Base-by-base conservation (phyloP, 2,329 filamentous ascomycete species). In the Aspergillus glaucus region DNA sequence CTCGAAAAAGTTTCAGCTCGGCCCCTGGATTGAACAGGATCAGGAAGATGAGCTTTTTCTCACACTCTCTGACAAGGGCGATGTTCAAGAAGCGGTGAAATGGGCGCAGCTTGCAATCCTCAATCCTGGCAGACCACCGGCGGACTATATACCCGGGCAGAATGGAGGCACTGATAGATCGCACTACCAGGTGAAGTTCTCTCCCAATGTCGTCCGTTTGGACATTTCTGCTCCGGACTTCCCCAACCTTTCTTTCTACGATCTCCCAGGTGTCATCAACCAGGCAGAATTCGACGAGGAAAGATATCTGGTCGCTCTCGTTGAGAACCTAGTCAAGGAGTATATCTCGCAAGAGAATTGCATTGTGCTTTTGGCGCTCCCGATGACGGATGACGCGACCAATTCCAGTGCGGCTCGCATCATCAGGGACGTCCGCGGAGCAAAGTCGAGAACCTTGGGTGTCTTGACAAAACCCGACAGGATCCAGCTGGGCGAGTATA, bases 401-500 rank as follows among this genome's bases (percentile, higher is more conserved):
- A 91, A 85, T 12, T 92, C 86, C 0, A 84, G 78, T 1, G 86
- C 87, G 0, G 81, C 86, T 9, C 76, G 78, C 0, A 75, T 88
- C 2, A 81, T 91, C 55, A 68, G 80, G 26, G 65, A 76, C 39
- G 69, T 80, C 1, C 53, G 50, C 12, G 73, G 73, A 1, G 85
- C 85, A 0, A 73, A 78, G 2, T 53, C 73, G 3, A 75, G 85
- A 1, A 87, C 84, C 1, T 75, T 87, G 46, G 88, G 88, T 0
- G 86, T 95, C 0, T 75, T 95, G 14, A 95, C 90, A 0, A 95
- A 95, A 60, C 89, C 90, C 0, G 91, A 95, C 53, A 77, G 86
- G 0, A 68, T 90, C 0, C 78, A 81, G 0, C 62, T 69, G 0
- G 75, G 76, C 0, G 73, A 76, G 1, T 71, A 80, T 1, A 69